phyloP scores from a whole-genome alignment of 768 basidiomycete species.

The Strobilomyces echinocephalus region DNA sequence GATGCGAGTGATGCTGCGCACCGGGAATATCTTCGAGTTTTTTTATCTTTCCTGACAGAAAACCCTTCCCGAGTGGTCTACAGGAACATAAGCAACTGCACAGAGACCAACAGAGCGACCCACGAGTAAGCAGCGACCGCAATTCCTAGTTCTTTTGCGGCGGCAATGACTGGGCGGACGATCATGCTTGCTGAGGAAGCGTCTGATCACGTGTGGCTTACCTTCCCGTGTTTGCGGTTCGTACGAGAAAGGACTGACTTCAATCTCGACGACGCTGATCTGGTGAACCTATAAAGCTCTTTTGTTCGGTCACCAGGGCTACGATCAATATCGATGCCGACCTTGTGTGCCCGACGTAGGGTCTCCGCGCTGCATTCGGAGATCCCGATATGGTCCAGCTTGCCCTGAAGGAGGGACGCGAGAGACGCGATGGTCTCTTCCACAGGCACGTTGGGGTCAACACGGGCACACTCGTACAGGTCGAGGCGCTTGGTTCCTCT shows the following conservation, averaged over 20 bases:
- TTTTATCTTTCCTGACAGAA: conserved; percentile 48
- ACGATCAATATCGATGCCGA: background rate
- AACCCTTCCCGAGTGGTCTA: conserved; percentile 49
- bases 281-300: conserved; percentile 40
- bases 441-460: conserved; percentile 39
- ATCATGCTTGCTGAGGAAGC: conserved; percentile 1
- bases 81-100: background rate
- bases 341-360: conserved; percentile 36
- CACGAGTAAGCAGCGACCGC: conserved; percentile 58
- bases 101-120: conserved; percentile 10
- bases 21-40: conserved; percentile 31
- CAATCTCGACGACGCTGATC: conserved; percentile 61
- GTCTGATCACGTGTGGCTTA: conserved; percentile 2
- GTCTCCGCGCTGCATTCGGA: conserved; percentile 50
- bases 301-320: background rate
- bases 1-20: conserved; percentile 1
- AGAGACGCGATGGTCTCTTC: conserved; percentile 46
- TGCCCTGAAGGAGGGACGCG: conserved; percentile 30
- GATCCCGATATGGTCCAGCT: conserved; percentile 52
- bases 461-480: conserved; percentile 50
- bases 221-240: conserved; percentile 46
- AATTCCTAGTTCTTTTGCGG: conserved; percentile 51
- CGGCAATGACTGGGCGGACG: conserved; percentile 40
- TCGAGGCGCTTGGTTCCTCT: conserved; percentile 54
- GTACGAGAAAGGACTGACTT: conserved; percentile 57